phyloP scores from a whole-genome alignment of 768 basidiomycete genomes.

The Cyclocybe aegerita region DNA sequence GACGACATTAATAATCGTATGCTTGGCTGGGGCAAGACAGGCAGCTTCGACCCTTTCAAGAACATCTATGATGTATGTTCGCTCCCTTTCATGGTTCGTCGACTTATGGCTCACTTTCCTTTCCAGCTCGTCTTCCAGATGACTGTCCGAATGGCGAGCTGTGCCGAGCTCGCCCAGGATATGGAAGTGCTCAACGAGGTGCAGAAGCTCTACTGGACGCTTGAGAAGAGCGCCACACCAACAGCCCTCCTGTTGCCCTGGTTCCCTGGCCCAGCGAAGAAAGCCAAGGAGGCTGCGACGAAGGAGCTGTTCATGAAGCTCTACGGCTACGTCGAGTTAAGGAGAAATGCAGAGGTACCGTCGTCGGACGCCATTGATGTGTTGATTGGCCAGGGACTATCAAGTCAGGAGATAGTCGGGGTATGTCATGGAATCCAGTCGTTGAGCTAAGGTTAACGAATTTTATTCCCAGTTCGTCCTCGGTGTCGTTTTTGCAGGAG shows the following conservation, averaged over 20 bases:
- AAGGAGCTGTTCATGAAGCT: conserved; percentile 28
- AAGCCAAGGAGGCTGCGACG: conserved; percentile 27
- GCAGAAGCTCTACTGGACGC: conserved; percentile 23
- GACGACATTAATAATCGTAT: conserved; percentile 27
- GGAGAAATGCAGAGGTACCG: conserved; percentile 23
- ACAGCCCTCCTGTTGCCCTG: conserved; percentile 32
- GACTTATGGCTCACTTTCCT: not conserved
- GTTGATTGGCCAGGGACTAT: conserved; percentile 28
- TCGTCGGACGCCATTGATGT: conserved; percentile 34
- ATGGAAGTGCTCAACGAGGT: conserved; percentile 19
- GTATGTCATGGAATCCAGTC: conserved; percentile 13
- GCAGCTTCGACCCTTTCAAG: conserved; percentile 31
- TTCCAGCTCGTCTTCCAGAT: conserved; percentile 35
- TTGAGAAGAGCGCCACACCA: conserved; percentile 36
- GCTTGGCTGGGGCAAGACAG: conserved; percentile 26
- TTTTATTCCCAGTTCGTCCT: conserved; percentile 26
- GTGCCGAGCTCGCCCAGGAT: conserved; percentile 31
- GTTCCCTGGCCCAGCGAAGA: conserved; percentile 33
- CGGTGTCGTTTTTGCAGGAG: conserved; percentile 33
- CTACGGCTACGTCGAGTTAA: conserved; percentile 24
- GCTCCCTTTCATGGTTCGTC: not conserved
- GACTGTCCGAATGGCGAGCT: conserved; percentile 35
- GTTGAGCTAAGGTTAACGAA: not conserved
- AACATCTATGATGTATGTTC: conserved; percentile 27
- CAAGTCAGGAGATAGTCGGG: conserved; percentile 24